A percentile compares a stretch with the other conserved stretches of the same genome.
Evolutionary conservation across 352 stramenopile genomes (phyloP).

Genomic region (Phytophthora fragariae): DNA sequence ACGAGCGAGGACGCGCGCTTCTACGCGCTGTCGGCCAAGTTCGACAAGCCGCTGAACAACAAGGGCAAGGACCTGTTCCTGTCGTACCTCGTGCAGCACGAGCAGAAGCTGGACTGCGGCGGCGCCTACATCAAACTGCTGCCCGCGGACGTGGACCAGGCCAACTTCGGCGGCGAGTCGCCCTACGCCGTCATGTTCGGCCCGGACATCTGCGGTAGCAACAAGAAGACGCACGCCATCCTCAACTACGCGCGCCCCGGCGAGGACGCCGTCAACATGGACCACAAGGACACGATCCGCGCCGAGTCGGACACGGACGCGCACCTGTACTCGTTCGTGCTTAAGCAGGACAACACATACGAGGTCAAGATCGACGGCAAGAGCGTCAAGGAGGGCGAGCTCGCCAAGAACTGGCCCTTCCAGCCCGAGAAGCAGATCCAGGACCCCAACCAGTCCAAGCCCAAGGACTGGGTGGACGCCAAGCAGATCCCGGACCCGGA

Average conservation of each 20-base stretch:
- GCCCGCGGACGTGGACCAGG: slow-evolving; percentile 91
- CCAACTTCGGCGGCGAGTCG: slow-evolving; percentile 95
- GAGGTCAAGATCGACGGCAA: slow-evolving; percentile 97
- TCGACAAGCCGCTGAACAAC: slow-evolving; percentile 90
- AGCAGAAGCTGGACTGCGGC: slow-evolving; percentile 99
- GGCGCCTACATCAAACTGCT: slow-evolving; percentile 99
- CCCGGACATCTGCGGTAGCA: slow-evolving; percentile 98
- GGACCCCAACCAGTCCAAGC: slow-evolving; percentile 97
- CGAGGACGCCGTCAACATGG: slow-evolving; percentile 92
- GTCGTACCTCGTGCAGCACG: slow-evolving; percentile 99
- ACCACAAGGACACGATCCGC: slow-evolving; percentile 90
- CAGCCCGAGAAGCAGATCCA: slow-evolving; percentile 96
- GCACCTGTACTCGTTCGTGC: slow-evolving; percentile 98
- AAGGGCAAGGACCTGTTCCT: slow-evolving; percentile 92
- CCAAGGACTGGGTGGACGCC: slow-evolving; percentile 98
- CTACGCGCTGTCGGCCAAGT: slow-evolving; percentile 96
- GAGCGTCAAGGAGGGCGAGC: slow-evolving; percentile 90
- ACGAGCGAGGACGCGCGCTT: slow-evolving; percentile 95
- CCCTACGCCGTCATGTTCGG: slow-evolving; percentile 99
- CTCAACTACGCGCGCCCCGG: slow-evolving; percentile 97
- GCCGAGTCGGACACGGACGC: slow-evolving; percentile 85
- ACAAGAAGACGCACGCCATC: slow-evolving; percentile 98
- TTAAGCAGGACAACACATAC: slow-evolving; percentile 98
- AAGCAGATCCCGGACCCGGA: slow-evolving; percentile 97
- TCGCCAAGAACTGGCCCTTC: slow-evolving; percentile 97